These are phyloP conservation scores for Pseudoneurospora amorphoporcata DNA, from an alignment of 495 filamentous ascomycete species.

Conservation along the genomic window DNA sequence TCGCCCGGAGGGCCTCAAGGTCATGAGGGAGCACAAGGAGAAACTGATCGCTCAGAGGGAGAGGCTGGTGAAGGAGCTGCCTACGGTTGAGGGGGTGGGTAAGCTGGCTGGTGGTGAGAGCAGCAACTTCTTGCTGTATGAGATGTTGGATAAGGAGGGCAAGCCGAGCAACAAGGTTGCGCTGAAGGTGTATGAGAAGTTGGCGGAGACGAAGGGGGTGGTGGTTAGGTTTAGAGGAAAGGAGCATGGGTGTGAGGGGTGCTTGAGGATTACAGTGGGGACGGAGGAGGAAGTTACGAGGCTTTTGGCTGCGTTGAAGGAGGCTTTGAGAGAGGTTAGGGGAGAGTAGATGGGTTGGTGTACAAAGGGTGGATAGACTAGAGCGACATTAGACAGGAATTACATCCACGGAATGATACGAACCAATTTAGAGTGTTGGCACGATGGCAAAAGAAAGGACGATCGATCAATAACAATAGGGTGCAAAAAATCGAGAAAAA, in stretches of 20 bases:
- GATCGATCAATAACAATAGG: too few relatives aligned
- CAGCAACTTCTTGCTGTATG: constrained; percentile 84
- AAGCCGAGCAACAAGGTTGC: constrained; percentile 70
- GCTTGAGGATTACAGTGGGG: constrained; percentile 84
- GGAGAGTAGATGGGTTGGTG: constrained; percentile 1
- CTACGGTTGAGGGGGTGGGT: constrained; percentile 67
- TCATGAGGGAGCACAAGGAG: constrained; percentile 58
- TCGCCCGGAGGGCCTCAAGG: constrained; percentile 47
- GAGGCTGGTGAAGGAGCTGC: constrained; percentile 61
- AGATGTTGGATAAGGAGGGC: constrained; percentile 66
- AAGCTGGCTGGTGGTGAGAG: constrained; percentile 66
- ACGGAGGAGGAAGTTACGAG: constrained; percentile 75
- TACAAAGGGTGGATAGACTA: background rate
- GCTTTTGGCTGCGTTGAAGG: constrained; percentile 58
- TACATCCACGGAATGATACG: background rate
- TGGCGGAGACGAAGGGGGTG: constrained; percentile 82
- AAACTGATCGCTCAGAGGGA: constrained; percentile 68
- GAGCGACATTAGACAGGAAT: background rate
- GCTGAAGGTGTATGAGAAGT: constrained; percentile 63
- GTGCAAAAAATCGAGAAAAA: background rate
- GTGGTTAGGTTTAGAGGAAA: constrained; percentile 90
- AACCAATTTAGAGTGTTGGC: background rate
- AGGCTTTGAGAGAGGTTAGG: constrained; percentile 48
- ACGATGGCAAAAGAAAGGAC: background rate
- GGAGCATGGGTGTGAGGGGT: constrained; percentile 81